These are phyloP conservation scores for Dendrostoma leiphaemia DNA, from an alignment of 2,329 filamentous ascomycete genomes.

Conservation along the genomic window DNA sequence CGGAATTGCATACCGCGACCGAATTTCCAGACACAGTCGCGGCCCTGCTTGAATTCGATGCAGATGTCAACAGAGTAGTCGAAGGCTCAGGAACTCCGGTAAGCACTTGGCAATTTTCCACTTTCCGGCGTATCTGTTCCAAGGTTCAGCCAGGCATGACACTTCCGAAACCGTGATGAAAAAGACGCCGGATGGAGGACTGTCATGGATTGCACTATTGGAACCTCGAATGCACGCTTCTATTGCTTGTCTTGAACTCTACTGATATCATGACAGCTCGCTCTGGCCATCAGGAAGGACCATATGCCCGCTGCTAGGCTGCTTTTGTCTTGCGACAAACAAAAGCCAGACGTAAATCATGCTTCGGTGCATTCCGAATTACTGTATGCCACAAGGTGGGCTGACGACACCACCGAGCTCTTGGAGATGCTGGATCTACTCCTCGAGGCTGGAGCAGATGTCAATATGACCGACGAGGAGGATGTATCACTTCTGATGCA, in stretches of 20 bases:
- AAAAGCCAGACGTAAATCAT: neutral
- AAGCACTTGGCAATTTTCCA: no score
- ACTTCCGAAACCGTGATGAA: no score
- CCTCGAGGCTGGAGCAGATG: constrained; percentile 1
- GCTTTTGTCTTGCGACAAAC: neutral
- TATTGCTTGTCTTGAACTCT: neutral
- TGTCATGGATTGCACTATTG: no score
- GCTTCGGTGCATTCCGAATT: neutral
- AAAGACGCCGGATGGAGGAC: no score
- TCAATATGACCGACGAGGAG: neutral
- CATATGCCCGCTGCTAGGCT: neutral
- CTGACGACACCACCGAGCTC: neutral
- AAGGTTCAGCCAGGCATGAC: no score
- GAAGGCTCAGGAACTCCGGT: neutral
- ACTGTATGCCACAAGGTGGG: neutral
- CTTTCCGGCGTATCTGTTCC: no score
- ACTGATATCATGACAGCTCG: neutral
- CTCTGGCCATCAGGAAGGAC: neutral
- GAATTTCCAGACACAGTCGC: neutral
- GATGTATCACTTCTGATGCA: neutral
- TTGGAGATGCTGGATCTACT: neutral
- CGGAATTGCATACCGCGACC: neutral
- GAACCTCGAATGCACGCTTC: no score
- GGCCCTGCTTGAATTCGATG: neutral
- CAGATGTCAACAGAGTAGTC: neutral